Conservation (phyloP, 2,329 filamentous ascomycete genomes). For the Talaromyces sp. region DNA sequence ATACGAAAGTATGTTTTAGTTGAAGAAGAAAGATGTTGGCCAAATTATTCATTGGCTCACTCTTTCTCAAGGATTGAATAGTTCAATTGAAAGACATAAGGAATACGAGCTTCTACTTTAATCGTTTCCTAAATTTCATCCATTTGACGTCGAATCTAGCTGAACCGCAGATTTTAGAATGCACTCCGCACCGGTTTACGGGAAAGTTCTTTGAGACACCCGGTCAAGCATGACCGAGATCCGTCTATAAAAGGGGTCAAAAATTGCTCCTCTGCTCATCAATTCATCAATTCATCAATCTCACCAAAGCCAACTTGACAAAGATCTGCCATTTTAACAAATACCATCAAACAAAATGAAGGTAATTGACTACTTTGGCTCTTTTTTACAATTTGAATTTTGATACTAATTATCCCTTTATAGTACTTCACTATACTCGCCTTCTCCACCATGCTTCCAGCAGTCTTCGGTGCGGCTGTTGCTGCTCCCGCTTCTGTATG, state of each 20-base stretch:
- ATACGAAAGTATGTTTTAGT: background rate
- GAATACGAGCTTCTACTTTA: background rate
- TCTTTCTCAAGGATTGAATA: background rate
- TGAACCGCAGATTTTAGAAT: background rate
- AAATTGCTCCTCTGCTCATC: background rate
- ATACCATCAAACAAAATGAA: background rate
- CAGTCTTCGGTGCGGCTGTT: background rate
- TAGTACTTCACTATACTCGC: background rate
- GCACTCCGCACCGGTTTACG: background rate
- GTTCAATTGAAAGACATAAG: background rate
- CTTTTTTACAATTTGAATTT: background rate
- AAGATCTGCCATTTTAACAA: background rate
- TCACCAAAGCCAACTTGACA: background rate
- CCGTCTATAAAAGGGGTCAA: background rate
- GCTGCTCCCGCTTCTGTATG: background rate
- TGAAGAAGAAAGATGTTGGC: background rate
- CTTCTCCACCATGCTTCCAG: background rate
- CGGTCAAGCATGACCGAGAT: background rate
- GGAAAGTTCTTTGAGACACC: background rate
- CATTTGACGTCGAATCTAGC: background rate
- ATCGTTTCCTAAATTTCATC: background rate
- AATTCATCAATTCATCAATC: background rate
- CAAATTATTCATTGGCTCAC: background rate
- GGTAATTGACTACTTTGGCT: background rate
- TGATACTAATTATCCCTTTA: background rate